Base-by-base conservation (phyloP, 257 asterid genomes). In the Dorcoceras hygrometricum region DNA sequence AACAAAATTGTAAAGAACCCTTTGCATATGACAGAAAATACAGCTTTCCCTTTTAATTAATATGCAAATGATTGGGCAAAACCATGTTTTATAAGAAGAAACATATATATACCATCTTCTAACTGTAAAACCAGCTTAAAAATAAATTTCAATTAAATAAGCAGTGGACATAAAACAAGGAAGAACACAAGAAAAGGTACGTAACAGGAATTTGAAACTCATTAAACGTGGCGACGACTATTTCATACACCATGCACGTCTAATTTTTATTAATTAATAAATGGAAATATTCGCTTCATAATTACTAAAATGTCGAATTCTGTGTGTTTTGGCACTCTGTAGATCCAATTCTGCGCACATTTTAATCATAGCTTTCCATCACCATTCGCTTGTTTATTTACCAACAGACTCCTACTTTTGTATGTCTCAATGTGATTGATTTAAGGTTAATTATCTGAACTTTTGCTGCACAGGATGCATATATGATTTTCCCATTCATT, bases 191-290 rank as follows among this genome's bases (percentile, higher is more conserved):
- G 51, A 43, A 43, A 43, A 43, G 18, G 51, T 3, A n/a, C 19
- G 36, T 48, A 24, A 77, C 68, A 77, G 43, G 26, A 67, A 73
- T 77, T 69, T 70, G 70, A 76, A 80, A 67, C 25, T 18, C 76
- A 16, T 76, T 80, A 69, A 68, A 70, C 67, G 70, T 79, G 73
- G 65, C 69, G 67, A 76, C 74, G 60, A 80, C 73, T 31, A 73
- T 24, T 65, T 65, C 62, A 59, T 24, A 29, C 69, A 28, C 65
- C 12, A 25, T 62, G 28, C 56, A 58, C 50, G 48, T 50, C 29
- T 27, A 32, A 4, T 19, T 68, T 28, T 25, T 4, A 4, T 48
- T 39, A 23, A 54, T 29, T 61, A 57, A 54, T 10, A 66, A 34
- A 43, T 2, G 34, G 53, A 32, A 19, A 55, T 7, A 22, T 3